Evolutionary conservation across 1,139 yeast species (phyloP).

Genomic region (Lodderomyces theae): DNA sequence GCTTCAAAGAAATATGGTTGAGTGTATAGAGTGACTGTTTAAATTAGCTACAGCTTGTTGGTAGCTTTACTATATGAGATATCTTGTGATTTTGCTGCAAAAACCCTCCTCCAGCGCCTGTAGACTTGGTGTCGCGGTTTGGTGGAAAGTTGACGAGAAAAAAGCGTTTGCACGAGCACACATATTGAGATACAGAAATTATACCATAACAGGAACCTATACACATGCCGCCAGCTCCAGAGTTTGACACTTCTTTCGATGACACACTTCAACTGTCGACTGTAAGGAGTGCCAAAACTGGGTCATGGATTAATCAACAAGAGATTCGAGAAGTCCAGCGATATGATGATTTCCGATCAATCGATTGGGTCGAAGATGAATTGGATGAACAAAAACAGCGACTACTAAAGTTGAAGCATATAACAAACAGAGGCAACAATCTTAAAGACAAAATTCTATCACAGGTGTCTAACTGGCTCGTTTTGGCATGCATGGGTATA

Average conservation of each 20-base stretch:
- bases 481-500: constrained; percentile 71
- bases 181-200: no score
- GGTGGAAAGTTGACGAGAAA: no score
- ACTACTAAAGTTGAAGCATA: constrained; percentile 21
- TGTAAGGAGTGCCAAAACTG: constrained; percentile 20
- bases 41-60: background rate
- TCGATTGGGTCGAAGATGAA: constrained; percentile 86
- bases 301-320: constrained; percentile 41
- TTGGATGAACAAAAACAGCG: constrained; percentile 50
- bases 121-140: no score
- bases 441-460: constrained; percentile 33
- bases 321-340: constrained; percentile 35
- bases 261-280: constrained; percentile 6
- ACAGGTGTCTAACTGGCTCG: constrained; percentile 69
- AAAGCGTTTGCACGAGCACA: no score
- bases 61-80: background rate
- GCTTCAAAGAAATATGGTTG: constrained; percentile 23
- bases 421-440: constrained; percentile 17
- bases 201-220: no score
- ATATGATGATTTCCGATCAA: constrained; percentile 62
- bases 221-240: constrained; percentile 3
- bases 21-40: constrained; percentile 7
- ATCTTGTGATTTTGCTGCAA: background rate
- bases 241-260: constrained; percentile 6
- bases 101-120: no score